These are phyloP conservation scores for Annulohypoxylon bovei DNA, from an alignment of 495 filamentous ascomycete genomes.

Conservation along the genomic window DNA sequence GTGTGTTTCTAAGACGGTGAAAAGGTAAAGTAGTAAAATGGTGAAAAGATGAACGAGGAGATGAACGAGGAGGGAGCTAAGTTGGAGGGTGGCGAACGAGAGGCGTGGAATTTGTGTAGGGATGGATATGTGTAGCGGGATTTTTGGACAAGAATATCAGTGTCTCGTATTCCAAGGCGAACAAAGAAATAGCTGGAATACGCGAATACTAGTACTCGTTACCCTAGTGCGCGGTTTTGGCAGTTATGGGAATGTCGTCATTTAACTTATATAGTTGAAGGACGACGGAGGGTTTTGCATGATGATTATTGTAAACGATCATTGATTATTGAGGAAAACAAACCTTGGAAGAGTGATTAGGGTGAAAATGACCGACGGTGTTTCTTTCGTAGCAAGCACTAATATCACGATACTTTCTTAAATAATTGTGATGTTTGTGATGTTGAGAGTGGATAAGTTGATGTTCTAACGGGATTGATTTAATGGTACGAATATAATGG, in stretches of 20 bases:
- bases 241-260: constrained; percentile 8
- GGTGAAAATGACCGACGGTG: neutral
- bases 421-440: constrained; percentile 5
- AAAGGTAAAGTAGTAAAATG: neutral
- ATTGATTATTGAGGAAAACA: constrained; percentile 4
- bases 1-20: neutral
- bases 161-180: neutral
- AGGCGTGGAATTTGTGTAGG: neutral
- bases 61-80: neutral
- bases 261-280: neutral
- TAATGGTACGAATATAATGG: neutral
- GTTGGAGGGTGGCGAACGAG: neutral
- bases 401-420: constrained; percentile 17
- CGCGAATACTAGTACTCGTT: neutral
- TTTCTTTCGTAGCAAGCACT: neutral
- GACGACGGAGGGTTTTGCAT: neutral
- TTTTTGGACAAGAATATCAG: neutral
- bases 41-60: too few species aligned
- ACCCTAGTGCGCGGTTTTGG: constrained; percentile 15
- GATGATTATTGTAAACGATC: neutral
- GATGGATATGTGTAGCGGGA: neutral
- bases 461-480: neutral
- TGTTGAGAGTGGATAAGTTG: neutral
- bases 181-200: constrained; percentile 22
- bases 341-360: constrained; percentile 16